Base-by-base conservation (phyloP, 306 rosid species). In the Mimosa bimucronata region DNA sequence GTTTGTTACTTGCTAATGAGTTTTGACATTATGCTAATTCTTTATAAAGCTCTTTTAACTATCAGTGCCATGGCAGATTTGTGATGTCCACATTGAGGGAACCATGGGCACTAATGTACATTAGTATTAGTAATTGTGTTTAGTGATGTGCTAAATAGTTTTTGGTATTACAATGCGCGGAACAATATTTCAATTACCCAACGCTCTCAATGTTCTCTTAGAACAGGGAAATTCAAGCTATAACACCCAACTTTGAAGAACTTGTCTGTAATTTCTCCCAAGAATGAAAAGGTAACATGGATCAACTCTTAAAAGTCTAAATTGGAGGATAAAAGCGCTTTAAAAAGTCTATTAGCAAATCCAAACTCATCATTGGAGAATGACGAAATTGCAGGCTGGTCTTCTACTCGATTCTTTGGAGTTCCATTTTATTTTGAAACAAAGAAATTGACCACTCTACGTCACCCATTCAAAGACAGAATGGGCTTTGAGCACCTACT, bases 381-480 rank as follows among this genome's bases (percentile, higher is more conserved):
- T 72, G 68, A 34, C 4, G 48, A 58, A 42, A 50, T 25, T 38
- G 3, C 31, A 9, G 7, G 45, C 15, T 11, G 46, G 12, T 69
- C 25, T 14, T 6, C 38, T 6, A 10, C 38, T 25, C 34, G 28
- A 26, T 52, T 53, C 73, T 41, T 9, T 65, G 62, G 52, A 57
- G 41, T 68, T 52, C 37, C 65, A 62, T 1, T 65, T 38, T n/a
- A 62, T 1, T 65, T 38, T n/a, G 31, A 67, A 40, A 50, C 21
- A 18, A 57, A 65, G 84, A 87, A 91, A 77, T 67, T 78, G 90
- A 86, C 88, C 29, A 77, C 53, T 80, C 85, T 75, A 70, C 67
- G 45, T 69, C 29, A 66, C 91, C 92, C 90, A 86, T 88, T 62
- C 84, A 61, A 74, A 65, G 66, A 70, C 66, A 79, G 87, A 60